Conservation (phyloP, 2,329 filamentous ascomycete species). For the Sporothrix luriei region DNA sequence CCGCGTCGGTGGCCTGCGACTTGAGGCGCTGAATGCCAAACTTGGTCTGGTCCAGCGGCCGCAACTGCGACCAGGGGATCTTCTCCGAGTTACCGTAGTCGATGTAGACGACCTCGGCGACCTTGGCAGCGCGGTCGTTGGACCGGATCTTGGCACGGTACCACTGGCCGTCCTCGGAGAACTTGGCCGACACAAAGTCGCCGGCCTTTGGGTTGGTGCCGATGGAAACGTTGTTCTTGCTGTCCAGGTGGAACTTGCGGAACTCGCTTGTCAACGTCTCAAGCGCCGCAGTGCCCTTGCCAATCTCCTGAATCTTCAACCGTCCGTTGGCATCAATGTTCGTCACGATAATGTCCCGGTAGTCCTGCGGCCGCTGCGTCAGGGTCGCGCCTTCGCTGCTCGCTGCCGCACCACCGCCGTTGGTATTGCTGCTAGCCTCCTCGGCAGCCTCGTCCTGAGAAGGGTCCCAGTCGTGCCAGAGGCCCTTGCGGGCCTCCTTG, state of each 20-base stretch:
- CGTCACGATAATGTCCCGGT: conserved; percentile 90
- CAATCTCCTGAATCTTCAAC: conserved; percentile 89
- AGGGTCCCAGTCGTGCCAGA: conserved; percentile 96
- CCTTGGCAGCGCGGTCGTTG: conserved; percentile 88
- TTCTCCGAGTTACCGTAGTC: conserved; percentile 96
- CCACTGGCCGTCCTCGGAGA: conserved; percentile 87
- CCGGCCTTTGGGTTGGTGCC: conserved; percentile 81
- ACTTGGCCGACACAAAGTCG: conserved; percentile 87
- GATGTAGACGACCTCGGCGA: conserved; percentile 88
- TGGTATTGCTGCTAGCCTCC: conserved; percentile 54
- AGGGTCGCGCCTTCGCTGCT: conserved; percentile 51
- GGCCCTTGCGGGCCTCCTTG: conserved; percentile 81
- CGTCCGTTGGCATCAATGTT: conserved; percentile 80
- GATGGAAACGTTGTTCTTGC: conserved; percentile 75
- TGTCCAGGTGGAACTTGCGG: conserved; percentile 84
- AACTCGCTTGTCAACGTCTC: conserved; percentile 90
- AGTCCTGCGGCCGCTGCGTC: conserved; percentile 74
- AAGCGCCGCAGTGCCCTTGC: conserved; percentile 79
- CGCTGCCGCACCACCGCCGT: conserved; percentile 45
- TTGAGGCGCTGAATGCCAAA: conserved; percentile 83
- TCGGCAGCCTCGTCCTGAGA: conserved; percentile 71
- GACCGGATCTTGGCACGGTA: conserved; percentile 89
- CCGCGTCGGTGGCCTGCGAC: conserved; percentile 83
- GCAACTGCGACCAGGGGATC: conserved; percentile 79
- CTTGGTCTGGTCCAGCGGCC: conserved; percentile 75